These are phyloP conservation scores for Protea cynaroides DNA, from an alignment of 164 flowering plant species.

Conservation along the genomic window DNA sequence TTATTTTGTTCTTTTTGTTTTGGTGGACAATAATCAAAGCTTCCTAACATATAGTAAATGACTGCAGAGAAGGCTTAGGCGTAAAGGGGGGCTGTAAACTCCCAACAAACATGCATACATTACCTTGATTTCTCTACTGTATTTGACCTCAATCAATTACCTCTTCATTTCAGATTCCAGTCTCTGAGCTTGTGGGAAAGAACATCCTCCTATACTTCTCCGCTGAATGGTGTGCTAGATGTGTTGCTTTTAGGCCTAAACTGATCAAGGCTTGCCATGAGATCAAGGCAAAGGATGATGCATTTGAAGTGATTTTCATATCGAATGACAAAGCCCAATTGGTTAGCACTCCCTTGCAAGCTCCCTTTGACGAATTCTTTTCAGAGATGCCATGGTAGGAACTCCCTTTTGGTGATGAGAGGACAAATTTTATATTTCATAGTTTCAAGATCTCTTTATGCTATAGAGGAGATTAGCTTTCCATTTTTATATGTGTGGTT, in stretches of 20 bases:
- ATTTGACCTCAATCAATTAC: too few relatives aligned
- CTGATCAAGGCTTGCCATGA: constrained; percentile 50
- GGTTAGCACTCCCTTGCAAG: too few relatives aligned
- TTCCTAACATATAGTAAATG: too few relatives aligned
- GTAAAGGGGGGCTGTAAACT: too few relatives aligned
- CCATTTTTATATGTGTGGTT: too few relatives aligned
- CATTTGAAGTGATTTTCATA: constrained; percentile 58
- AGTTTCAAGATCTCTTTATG: constrained; percentile 41
- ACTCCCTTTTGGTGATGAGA: constrained; percentile 55
- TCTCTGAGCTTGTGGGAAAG: constrained; percentile 65
- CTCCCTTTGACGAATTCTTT: constrained; percentile 52
- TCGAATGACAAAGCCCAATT: constrained; percentile 54
- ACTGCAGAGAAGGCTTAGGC: too few relatives aligned
- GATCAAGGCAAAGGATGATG: constrained; percentile 48
- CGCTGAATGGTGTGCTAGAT: constrained; percentile 71
- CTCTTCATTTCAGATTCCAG: too few relatives aligned
- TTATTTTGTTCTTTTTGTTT: too few relatives aligned
- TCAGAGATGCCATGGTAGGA: constrained; percentile 74
- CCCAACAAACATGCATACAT: too few relatives aligned
- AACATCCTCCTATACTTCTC: constrained; percentile 60
- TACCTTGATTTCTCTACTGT: too few relatives aligned
- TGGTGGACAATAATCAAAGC: too few relatives aligned
- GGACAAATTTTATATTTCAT: constrained; percentile 32
- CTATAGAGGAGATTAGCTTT: too few relatives aligned
- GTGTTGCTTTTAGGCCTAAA: constrained; percentile 56